A percentile compares a stretch with the other conserved stretches of the same genome.
Conservation (phyloP, 2,329 filamentous ascomycete species). For the Pestalotiopsis sp. region DNA sequence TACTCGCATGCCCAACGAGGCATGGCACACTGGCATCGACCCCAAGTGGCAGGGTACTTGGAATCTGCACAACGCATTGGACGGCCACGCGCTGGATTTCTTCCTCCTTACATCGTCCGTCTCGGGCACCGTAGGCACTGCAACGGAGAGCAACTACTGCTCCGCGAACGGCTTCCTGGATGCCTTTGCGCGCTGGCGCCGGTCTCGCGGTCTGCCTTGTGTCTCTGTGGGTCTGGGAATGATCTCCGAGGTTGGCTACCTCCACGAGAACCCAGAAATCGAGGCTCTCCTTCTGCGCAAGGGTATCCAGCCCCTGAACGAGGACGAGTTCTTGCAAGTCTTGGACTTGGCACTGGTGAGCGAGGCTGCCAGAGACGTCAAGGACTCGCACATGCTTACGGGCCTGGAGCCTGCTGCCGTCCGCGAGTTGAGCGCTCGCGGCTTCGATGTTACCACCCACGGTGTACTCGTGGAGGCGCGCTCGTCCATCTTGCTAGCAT, state of each 20-base stretch:
- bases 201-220: conserved; percentile 25
- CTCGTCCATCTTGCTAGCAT: conserved; percentile 7
- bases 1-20: conserved; percentile 22
- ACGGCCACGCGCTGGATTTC: conserved; percentile 33
- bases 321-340: conserved; percentile 32
- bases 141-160: conserved; percentile 31
- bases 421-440: conserved; percentile 1
- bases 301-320: conserved; percentile 29
- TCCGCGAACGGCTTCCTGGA: conserved; percentile 36
- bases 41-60: conserved; percentile 34
- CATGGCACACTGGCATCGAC: conserved; percentile 23
- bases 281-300: conserved; percentile 20
- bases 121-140: conserved; percentile 25
- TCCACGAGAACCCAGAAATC: conserved; percentile 32
- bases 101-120: conserved; percentile 37
- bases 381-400: conserved; percentile 14
- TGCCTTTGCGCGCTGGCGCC: conserved; percentile 28
- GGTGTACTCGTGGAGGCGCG: conserved; percentile 17
- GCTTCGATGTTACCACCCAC: conserved; percentile 21
- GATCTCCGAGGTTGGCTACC: conserved; percentile 33
- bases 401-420: conserved; percentile 20
- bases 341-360: no score
- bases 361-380: conserved; percentile 29
- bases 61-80: conserved; percentile 26
- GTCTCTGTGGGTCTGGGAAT: conserved; percentile 25